Conservation (phyloP, 257 asterid species). For the Mitragyna speciosa region DNA sequence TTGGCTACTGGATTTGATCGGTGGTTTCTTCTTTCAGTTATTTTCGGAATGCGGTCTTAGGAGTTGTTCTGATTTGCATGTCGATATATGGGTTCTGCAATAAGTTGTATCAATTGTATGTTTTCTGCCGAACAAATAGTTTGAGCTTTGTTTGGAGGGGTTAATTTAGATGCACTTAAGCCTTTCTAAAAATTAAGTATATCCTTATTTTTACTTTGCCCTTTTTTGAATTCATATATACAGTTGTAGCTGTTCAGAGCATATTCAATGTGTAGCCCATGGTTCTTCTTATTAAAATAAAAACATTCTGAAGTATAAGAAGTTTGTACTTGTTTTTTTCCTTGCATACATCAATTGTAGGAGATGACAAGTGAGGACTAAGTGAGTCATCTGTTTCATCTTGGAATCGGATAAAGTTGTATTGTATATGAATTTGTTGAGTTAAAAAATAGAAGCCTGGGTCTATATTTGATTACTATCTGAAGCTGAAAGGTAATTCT, state of each 20-base stretch:
- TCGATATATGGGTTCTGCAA: not conserved
- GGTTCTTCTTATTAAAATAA: not conserved
- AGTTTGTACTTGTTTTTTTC: not conserved
- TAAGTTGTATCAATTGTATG: not conserved
- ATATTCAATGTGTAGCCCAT: not conserved
- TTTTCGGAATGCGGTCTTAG: not conserved
- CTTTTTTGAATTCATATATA: not conserved
- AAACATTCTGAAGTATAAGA: not conserved
- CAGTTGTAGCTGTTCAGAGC: not conserved
- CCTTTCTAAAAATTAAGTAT: not conserved
- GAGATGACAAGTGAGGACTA: not conserved
- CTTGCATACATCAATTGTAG: not conserved
- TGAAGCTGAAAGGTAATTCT: not conserved
- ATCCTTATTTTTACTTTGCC: not conserved
- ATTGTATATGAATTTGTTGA: not conserved
- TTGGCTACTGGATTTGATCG: not conserved
- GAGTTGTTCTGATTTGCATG: not conserved
- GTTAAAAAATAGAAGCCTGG: slow-evolving; percentile 1
- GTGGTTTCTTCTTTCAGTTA: too few species aligned
- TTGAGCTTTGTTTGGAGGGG: not conserved
- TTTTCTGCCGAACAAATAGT: not conserved
- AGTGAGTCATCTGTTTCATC: not conserved
- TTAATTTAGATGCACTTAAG: not conserved
- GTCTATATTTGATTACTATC: not conserved
- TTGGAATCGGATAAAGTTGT: not conserved